Evolutionary conservation across 1,139 yeast species (phyloP).

Genomic region (Nakaseomyces nivariensis): DNA sequence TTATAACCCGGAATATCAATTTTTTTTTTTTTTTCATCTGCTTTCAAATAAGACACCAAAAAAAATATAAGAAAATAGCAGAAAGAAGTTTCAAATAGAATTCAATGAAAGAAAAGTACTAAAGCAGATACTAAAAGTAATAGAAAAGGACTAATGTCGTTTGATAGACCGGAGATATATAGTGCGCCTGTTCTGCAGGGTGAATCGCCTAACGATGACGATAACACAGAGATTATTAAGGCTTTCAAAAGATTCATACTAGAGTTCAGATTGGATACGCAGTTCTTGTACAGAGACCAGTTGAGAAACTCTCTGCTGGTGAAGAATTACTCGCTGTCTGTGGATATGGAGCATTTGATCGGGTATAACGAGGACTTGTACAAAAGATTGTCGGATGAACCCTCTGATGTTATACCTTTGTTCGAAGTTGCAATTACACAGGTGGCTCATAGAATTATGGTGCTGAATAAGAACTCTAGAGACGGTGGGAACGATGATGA

Average conservation of each 20-base stretch:
- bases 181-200: constrained; percentile 85
- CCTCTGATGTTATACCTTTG: constrained; percentile 78
- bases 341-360: constrained; percentile 76
- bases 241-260: constrained; percentile 76
- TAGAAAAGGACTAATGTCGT: constrained; percentile 33
- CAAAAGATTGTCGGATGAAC: constrained; percentile 75
- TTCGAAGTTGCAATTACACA: constrained; percentile 87
- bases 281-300: constrained; percentile 85
- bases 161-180: constrained; percentile 72
- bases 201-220: constrained; percentile 49
- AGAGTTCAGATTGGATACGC: constrained; percentile 75
- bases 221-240: constrained; percentile 64
- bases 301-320: constrained; percentile 77
- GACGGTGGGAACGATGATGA: constrained; percentile 21
- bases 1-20: background rate
- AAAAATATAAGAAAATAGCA: too few species aligned
- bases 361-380: constrained; percentile 84
- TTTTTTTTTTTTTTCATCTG: background rate
- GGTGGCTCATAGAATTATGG: constrained; percentile 73
- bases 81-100: too few species aligned
- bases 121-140: too few species aligned
- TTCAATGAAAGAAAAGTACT: too few species aligned
- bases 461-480: constrained; percentile 36
- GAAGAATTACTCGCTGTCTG: constrained; percentile 61
- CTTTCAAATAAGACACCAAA: too few species aligned